A percentile compares a stretch with the other conserved stretches of the same genome.
Evolutionary conservation across 1,139 yeast genomes (phyloP).

Genomic region (Protomyces gravidus): DNA sequence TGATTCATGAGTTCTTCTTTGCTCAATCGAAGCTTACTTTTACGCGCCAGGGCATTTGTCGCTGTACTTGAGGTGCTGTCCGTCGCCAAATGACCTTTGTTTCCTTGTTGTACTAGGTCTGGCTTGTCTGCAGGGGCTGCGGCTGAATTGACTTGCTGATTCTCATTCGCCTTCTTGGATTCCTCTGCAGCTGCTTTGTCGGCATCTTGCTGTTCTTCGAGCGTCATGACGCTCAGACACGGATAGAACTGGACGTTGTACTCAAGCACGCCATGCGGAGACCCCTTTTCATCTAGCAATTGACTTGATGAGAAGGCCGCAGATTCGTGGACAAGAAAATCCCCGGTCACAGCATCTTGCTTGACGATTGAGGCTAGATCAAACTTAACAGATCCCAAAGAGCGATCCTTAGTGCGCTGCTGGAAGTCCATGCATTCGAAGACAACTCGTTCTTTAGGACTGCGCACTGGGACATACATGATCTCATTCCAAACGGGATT

Average conservation of each 20-base stretch:
- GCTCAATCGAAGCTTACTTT: slow-evolving; percentile 55
- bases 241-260: slow-evolving; percentile 81
- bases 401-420: slow-evolving; percentile 67
- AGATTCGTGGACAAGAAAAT: slow-evolving; percentile 59
- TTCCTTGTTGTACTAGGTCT: background rate
- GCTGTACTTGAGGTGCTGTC: background rate
- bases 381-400: slow-evolving; percentile 76
- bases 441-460: slow-evolving; percentile 73
- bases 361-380: slow-evolving; percentile 63
- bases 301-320: slow-evolving; percentile 51
- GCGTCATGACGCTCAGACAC: slow-evolving; percentile 65
- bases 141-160: too few species aligned
- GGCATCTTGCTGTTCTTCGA: slow-evolving; percentile 48
- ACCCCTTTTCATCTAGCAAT: slow-evolving; percentile 61
- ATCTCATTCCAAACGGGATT: slow-evolving; percentile 85
- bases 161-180: background rate
- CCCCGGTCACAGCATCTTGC: slow-evolving; percentile 58
- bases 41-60: slow-evolving; percentile 35
- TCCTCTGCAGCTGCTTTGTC: slow-evolving; percentile 28
- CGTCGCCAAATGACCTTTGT: background rate
- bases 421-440: slow-evolving; percentile 92
- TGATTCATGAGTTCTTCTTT: slow-evolving; percentile 59
- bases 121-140: background rate
- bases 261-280: slow-evolving; percentile 73
- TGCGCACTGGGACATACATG: slow-evolving; percentile 72